Evolutionary conservation across 2,329 filamentous ascomycete genomes (phyloP), one percentile per base, ranked within the genome.

Genomic region (Fusarium heterosporum): DNA sequence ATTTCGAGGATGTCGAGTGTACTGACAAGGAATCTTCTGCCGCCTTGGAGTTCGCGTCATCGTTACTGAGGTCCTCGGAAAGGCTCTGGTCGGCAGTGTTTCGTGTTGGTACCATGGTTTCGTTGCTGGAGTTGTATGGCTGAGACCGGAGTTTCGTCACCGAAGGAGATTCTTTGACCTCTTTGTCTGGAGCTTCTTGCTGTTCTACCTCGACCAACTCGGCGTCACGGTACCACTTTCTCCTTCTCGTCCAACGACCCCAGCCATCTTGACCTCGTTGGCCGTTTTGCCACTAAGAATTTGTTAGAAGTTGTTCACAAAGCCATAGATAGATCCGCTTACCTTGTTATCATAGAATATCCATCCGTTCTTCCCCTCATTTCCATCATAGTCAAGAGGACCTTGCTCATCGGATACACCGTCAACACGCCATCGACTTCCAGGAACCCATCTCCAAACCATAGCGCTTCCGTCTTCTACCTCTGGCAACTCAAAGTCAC

Each of bases 281-380:
- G 17, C 94, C 94, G 70, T 93, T 91, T 76, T 93, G 90, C 96
- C 96, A 99, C 90, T 96, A 47, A 4, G 5, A n/a, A 13, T 25
- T 38, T 16, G 66, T 74, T 51, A 69, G 52, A 13, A 38, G 17
- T 12, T 1, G 8, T 4, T 3, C 3, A 25, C 1, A 1, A 9
- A 3, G 3, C 1, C 22, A 26, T 13, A 3, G 2, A 6, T 0
- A 4, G 13, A 8, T 6, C 25, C 7, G 26, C 81, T 62, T 80
- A 93, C 93, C 89, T 97, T 97, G 77, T 95, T 98, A 74, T 99
- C 96, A 75, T 97, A 99, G 78, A 96, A 99, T 36, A 97, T 93
- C 96, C 96, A 99, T 2, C 94, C 96, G 70, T 90, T 87, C 73
- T 80, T 89, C 5, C 87, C 90, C 25, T 89, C 85, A 2, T 86